A percentile compares a stretch with the other conserved stretches of the same genome.
These are phyloP conservation scores for Zygoascus bituminiphila DNA, from an alignment of 805 yeast species.

Conservation along the genomic window DNA sequence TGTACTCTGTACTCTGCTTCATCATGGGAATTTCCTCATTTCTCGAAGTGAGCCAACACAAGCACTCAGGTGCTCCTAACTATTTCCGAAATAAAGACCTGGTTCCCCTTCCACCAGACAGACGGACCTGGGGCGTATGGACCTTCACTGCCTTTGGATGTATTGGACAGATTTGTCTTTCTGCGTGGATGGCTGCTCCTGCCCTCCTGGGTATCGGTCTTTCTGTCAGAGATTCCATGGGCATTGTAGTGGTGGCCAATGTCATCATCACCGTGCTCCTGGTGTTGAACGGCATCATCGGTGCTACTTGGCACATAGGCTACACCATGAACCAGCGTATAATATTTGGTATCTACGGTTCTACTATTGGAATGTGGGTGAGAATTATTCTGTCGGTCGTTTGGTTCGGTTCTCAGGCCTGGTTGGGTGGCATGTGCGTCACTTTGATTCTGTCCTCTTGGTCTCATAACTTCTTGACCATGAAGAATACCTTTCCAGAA, in stretches of 20 bases:
- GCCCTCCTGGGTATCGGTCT: constrained; percentile 38
- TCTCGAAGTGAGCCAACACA: not conserved
- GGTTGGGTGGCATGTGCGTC: constrained; percentile 39
- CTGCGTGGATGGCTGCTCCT: constrained; percentile 38
- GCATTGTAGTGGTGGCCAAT: constrained; percentile 37
- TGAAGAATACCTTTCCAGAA: constrained; percentile 35
- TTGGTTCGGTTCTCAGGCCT: constrained; percentile 40
- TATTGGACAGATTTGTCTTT: constrained; percentile 28
- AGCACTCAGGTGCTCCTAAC: not conserved
- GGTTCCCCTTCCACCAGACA: constrained; percentile 36
- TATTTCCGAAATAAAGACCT: constrained; percentile 28
- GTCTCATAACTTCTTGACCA: constrained; percentile 31
- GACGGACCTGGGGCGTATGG: constrained; percentile 41
- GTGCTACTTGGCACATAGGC: constrained; percentile 38
- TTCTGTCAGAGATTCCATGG: constrained; percentile 39
- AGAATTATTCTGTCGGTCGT: constrained; percentile 39
- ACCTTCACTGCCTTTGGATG: constrained; percentile 29
- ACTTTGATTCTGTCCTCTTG: constrained; percentile 33
- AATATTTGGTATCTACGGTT: constrained; percentile 41
- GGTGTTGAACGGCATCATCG: constrained; percentile 38
- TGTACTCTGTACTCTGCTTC: no score
- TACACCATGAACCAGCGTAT: constrained; percentile 39
- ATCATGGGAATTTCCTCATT: not conserved
- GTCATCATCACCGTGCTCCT: constrained; percentile 34
- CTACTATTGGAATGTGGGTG: constrained; percentile 23